Conservation (phyloP, 1,284 basidiomycete genomes). For the Leccinum pallidistipes region DNA sequence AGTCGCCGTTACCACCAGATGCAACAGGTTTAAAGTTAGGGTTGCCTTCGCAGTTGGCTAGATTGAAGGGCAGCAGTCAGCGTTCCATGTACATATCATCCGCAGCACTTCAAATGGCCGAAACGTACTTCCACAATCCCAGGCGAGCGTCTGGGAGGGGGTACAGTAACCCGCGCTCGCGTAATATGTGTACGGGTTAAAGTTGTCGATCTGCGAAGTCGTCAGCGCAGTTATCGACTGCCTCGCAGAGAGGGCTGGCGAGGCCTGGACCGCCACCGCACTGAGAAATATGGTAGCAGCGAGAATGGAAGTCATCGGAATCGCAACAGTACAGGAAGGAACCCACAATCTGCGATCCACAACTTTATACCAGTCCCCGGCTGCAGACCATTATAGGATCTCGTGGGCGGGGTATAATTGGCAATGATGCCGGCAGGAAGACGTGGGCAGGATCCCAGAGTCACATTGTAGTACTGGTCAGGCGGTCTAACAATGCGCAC, state of each 20-base stretch:
- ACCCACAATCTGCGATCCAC: not conserved
- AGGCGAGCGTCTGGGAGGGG: slow-evolving; percentile 45
- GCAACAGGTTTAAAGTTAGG: slow-evolving; percentile 56
- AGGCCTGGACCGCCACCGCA: slow-evolving; percentile 20
- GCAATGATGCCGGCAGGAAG: not conserved
- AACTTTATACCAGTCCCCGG: not conserved
- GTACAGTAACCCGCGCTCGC: slow-evolving; percentile 59
- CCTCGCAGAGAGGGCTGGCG: slow-evolving; percentile 27
- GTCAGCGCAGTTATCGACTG: slow-evolving; percentile 45
- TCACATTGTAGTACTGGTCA: slow-evolving; percentile 12
- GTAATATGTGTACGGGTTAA: slow-evolving; percentile 55
- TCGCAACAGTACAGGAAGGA: not conserved
- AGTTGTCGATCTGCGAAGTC: slow-evolving; percentile 44
- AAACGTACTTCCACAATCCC: slow-evolving; percentile 58
- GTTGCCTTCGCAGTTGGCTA: slow-evolving; percentile 58
- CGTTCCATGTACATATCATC: not conserved
- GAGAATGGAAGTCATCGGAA: slow-evolving; percentile 22
- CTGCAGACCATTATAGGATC: not conserved
- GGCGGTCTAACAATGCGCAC: not conserved
- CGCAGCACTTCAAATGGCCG: not conserved
- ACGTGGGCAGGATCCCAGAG: not conserved
- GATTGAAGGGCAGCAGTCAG: not conserved
- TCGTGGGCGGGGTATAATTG: slow-evolving; percentile 7
- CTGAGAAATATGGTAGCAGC: slow-evolving; percentile 15
- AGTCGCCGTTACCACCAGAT: slow-evolving; percentile 58